Conservation (phyloP, 2,329 filamentous ascomycete species). For the Microdochium nivale region DNA sequence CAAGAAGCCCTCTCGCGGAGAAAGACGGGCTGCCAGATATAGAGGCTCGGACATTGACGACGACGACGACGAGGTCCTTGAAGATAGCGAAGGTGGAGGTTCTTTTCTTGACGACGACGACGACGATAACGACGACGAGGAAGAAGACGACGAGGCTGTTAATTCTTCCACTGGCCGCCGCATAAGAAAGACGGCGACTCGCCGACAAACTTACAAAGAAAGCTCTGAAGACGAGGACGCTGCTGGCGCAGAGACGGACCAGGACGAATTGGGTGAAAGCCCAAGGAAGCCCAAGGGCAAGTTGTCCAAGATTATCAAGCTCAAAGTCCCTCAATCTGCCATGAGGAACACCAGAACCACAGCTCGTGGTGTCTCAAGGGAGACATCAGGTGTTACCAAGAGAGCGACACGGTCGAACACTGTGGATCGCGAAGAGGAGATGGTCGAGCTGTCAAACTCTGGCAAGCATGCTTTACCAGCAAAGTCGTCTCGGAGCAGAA, state of each 20-base stretch:
- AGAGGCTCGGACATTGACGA: constrained; percentile 55
- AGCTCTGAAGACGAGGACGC: constrained; percentile 24
- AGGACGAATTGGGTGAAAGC: constrained; percentile 24
- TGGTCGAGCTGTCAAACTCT: constrained; percentile 51
- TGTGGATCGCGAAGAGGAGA: constrained; percentile 44
- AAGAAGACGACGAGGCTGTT: constrained; percentile 18
- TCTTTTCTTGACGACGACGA: constrained; percentile 37
- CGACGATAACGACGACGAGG: constrained; percentile 29
- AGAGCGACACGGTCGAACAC: constrained; percentile 44
- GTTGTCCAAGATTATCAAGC: constrained; percentile 32
- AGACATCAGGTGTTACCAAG: constrained; percentile 23
- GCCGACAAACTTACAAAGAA: constrained; percentile 35
- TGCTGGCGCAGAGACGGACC: constrained; percentile 31
- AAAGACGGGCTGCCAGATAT: constrained; percentile 29
- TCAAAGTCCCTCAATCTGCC: constrained; percentile 23
- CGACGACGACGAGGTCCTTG: constrained; percentile 44
- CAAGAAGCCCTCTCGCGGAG: constrained; percentile 14
- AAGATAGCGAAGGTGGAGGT: constrained; percentile 42
- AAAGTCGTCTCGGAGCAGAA: constrained; percentile 43
- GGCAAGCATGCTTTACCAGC: constrained; percentile 45
- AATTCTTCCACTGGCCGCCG: constrained; percentile 30
- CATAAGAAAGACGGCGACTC: constrained; percentile 31
- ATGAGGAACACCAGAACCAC: constrained; percentile 13
- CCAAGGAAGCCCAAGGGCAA: constrained; percentile 16
- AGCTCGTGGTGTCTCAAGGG: constrained; percentile 3